Percentiles rank a stretch among this genome's conserved stretches.
Evolutionary conservation across 257 asterid genomes (phyloP).

Genomic region (Penstemon eatonii): DNA sequence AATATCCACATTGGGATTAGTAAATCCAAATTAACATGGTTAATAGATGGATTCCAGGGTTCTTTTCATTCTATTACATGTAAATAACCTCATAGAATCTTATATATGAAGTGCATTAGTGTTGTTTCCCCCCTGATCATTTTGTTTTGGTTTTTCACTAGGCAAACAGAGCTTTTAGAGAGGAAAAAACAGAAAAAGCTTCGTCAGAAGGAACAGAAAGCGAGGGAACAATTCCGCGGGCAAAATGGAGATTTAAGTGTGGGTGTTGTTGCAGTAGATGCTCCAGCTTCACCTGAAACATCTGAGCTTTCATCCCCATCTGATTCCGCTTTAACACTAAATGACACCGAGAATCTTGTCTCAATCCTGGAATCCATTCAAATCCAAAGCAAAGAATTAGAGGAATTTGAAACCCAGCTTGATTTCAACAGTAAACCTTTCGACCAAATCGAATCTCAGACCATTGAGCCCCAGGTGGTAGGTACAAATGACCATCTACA

Average conservation of each 20-base stretch:
- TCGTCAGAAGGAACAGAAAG: slow-evolving; percentile 80
- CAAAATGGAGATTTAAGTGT: slow-evolving; percentile 36
- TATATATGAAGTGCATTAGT: too few relatives aligned
- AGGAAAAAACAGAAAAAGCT: slow-evolving; percentile 78
- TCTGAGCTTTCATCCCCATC: slow-evolving; percentile 46
- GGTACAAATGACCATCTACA: slow-evolving; percentile 37
- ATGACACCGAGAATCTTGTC: slow-evolving; percentile 32
- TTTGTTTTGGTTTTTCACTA: slow-evolving; percentile 29
- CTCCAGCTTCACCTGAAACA: slow-evolving; percentile 47
- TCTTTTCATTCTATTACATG: background rate
- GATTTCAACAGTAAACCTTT: slow-evolving; percentile 37
- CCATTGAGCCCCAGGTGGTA: slow-evolving; percentile 40
- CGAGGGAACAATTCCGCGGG: slow-evolving; percentile 48
- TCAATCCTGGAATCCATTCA: slow-evolving; percentile 37
- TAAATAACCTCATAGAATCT: too few relatives aligned
- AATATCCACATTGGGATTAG: background rate
- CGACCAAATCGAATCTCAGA: slow-evolving; percentile 39
- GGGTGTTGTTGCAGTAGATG: slow-evolving; percentile 39
- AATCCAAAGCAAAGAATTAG: slow-evolving; percentile 43
- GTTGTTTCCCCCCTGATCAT: slow-evolving; percentile 5
- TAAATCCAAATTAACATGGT: background rate
- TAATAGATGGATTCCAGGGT: background rate
- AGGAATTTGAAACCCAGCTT: slow-evolving; percentile 43
- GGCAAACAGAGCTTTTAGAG: slow-evolving; percentile 73
- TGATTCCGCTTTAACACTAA: slow-evolving; percentile 44